Evolutionary conservation across 2,329 filamentous ascomycete genomes (phyloP).

Genomic region (Teratosphaeria zuluensis): DNA sequence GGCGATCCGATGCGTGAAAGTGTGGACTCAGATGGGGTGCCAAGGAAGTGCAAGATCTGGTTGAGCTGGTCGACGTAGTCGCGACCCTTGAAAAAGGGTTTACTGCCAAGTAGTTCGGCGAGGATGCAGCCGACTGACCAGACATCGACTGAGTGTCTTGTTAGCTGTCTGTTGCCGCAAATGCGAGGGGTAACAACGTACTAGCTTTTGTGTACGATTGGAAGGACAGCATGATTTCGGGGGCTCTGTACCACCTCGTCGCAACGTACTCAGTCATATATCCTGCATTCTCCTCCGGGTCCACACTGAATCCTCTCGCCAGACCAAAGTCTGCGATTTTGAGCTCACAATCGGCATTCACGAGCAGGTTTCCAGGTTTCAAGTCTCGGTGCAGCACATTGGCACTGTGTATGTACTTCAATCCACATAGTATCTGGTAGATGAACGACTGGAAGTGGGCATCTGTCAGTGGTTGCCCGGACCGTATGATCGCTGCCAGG

Average conservation of each 20-base stretch:
- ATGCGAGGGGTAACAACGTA: slow-evolving; percentile 39
- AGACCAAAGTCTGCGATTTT: slow-evolving; percentile 99
- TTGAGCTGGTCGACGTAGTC: slow-evolving; percentile 99
- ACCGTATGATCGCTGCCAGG: slow-evolving; percentile 92
- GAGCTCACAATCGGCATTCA: slow-evolving; percentile 97
- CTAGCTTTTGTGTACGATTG: slow-evolving; percentile 99
- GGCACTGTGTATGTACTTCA: slow-evolving; percentile 98
- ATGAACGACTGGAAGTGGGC: slow-evolving; percentile 99
- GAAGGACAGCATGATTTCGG: slow-evolving; percentile 99
- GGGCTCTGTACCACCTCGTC: slow-evolving; percentile 95
- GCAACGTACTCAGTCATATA: slow-evolving; percentile 99
- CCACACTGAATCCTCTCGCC: slow-evolving; percentile 90
- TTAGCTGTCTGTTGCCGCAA: background rate
- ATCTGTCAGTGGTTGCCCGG: slow-evolving; percentile 91
- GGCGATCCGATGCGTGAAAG: slow-evolving; percentile 88
- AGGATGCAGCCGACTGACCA: slow-evolving; percentile 99
- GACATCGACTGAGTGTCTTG: slow-evolving; percentile 64
- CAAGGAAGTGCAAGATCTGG: slow-evolving; percentile 96
- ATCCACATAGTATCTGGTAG: slow-evolving; percentile 96
- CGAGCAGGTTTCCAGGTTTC: slow-evolving; percentile 92
- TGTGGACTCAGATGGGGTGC: slow-evolving; percentile 92
- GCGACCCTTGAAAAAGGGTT: slow-evolving; percentile 97
- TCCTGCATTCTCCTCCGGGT: slow-evolving; percentile 94
- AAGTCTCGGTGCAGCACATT: slow-evolving; percentile 95
- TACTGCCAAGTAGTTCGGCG: slow-evolving; percentile 86